Percentiles rank a stretch among this genome's conserved stretches.
Conservation (phyloP, 164 flowering plant genomes). For the Brasenia schreberi region DNA sequence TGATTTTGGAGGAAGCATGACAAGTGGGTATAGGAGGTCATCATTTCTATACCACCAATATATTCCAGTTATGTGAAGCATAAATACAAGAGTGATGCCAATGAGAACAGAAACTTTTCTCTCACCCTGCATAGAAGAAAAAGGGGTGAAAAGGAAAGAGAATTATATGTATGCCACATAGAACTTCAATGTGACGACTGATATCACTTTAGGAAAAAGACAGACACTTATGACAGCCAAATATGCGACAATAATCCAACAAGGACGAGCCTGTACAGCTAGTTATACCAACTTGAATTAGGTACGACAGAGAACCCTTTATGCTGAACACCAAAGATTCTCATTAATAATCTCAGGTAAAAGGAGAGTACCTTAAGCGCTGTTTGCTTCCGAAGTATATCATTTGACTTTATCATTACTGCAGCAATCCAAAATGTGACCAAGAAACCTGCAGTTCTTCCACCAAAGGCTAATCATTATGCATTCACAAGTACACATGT, state of each 20-base stretch:
- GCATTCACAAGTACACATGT: not conserved
- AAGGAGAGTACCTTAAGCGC: constrained; percentile 47
- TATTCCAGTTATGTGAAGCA: constrained; percentile 58
- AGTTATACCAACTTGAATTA: no score
- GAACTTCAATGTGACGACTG: not conserved
- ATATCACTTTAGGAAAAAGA: not conserved
- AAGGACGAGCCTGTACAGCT: no score
- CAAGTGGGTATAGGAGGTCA: constrained; percentile 70
- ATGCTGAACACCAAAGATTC: no score
- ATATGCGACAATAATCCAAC: no score
- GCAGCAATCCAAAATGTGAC: constrained; percentile 74
- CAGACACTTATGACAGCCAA: not conserved
- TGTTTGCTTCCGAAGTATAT: constrained; percentile 62
- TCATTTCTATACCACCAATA: constrained; percentile 94
- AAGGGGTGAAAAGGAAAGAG: not conserved
- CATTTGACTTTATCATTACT: constrained; percentile 78
- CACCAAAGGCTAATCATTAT: not conserved
- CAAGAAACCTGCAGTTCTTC: constrained; percentile 40
- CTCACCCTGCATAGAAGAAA: constrained; percentile 69
- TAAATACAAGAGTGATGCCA: constrained; percentile 44
- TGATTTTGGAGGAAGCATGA: constrained; percentile 88
- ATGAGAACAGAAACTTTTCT: constrained; percentile 55
- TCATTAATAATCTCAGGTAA: no score
- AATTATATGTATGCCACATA: no score
- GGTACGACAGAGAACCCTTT: no score